Conservation (phyloP, 164 flowering plant species). For the Piper betle region DNA sequence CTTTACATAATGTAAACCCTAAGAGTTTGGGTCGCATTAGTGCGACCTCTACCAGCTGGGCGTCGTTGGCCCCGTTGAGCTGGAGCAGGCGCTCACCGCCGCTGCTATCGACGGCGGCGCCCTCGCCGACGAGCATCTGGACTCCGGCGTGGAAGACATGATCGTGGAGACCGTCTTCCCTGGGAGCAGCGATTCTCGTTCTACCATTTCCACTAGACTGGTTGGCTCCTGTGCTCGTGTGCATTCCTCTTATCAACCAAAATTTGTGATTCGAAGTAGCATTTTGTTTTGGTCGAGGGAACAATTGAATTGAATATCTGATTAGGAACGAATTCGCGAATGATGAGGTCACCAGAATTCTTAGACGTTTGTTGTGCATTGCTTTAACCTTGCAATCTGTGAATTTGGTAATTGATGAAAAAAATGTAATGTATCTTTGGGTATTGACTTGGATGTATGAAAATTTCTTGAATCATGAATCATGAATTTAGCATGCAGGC, state of each 20-base stretch:
- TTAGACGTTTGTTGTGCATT: too few species aligned
- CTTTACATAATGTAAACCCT: too few species aligned
- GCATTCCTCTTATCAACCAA: background rate
- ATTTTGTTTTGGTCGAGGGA: too few species aligned
- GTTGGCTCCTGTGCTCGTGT: conserved; percentile 41
- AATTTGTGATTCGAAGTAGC: background rate
- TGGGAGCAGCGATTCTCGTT: conserved; percentile 39
- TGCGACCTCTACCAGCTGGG: conserved; percentile 51
- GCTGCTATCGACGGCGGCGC: conserved; percentile 93
- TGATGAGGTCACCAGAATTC: too few species aligned
- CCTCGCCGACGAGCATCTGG: conserved; percentile 62
- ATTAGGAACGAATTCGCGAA: too few species aligned
- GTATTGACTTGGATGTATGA: too few species aligned
- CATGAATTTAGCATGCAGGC: too few species aligned
- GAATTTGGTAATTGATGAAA: too few species aligned
- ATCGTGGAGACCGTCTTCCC: conserved; percentile 84
- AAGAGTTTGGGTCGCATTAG: conserved; percentile 65
- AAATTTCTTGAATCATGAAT: too few species aligned
- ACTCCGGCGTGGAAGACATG: conserved; percentile 46
- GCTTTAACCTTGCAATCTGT: too few species aligned
- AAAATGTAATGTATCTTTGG: too few species aligned
- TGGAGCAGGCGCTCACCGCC: conserved; percentile 73
- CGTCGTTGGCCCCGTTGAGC: conserved; percentile 57
- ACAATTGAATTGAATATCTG: too few species aligned
- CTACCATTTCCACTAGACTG: conserved; percentile 77